Evolutionary conservation across 768 basidiomycete species (phyloP).

Genomic region (Infundibulicybe gibba): DNA sequence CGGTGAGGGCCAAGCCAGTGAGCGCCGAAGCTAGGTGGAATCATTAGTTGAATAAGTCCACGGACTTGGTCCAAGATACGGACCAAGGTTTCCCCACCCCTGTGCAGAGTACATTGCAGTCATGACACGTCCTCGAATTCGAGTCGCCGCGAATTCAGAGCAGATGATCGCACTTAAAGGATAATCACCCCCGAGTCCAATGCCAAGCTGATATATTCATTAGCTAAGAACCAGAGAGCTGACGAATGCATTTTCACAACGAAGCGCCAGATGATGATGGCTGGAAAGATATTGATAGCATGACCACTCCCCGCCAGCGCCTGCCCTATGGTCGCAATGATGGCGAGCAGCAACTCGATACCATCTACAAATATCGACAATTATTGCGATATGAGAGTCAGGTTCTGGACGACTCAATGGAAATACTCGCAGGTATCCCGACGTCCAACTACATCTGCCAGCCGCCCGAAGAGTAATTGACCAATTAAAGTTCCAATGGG

Average conservation of each 20-base stretch:
- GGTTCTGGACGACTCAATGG: background rate
- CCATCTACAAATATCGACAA: conserved; percentile 49
- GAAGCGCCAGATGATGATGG: conserved; percentile 81
- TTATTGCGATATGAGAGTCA: conserved; percentile 1
- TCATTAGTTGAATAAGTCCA: background rate
- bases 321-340: conserved; percentile 75
- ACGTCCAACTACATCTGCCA: conserved; percentile 73
- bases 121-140: conserved; percentile 82
- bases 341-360: conserved; percentile 77
- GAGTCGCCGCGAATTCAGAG: conserved; percentile 84
- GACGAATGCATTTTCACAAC: conserved; percentile 34
- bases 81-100: conserved; percentile 84
- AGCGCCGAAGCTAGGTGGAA: conserved; percentile 53
- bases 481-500: conserved; percentile 75
- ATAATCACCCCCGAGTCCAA: conserved; percentile 92
- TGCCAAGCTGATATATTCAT: conserved; percentile 46
- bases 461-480: conserved; percentile 77
- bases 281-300: conserved; percentile 70
- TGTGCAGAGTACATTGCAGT: conserved; percentile 83
- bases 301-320: conserved; percentile 67
- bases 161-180: conserved; percentile 84
- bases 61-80: conserved; percentile 19
- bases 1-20: conserved; percentile 57
- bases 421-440: conserved; percentile 71
- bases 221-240: background rate